Conservation (phyloP, 352 stramenopile species). For the Pythium grandisporangium region DNA sequence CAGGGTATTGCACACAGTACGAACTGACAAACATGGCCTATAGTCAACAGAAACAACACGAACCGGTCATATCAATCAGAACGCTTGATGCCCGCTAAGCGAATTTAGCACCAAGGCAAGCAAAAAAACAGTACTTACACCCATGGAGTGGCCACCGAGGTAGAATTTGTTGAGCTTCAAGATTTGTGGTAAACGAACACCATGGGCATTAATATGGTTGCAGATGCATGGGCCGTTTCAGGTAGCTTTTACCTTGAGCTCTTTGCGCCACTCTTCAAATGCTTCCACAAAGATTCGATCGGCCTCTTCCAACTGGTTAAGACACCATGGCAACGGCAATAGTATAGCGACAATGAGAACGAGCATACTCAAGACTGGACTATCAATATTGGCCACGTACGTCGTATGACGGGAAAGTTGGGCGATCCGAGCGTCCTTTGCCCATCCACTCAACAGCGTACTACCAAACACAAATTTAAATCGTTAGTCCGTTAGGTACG, state of each 20-base stretch:
- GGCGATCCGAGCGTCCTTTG: conserved; percentile 48
- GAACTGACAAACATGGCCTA: conserved; percentile 54
- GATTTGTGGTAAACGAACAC: too few species aligned
- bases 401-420: conserved; percentile 42
- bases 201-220: too few species aligned
- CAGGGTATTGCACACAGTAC: conserved; percentile 35
- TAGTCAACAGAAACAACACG: background rate
- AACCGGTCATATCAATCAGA: background rate
- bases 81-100: too few species aligned
- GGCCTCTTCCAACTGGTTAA: conserved; percentile 33
- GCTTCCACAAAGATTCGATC: conserved; percentile 49
- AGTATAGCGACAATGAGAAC: too few species aligned
- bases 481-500: too few species aligned
- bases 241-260: conserved; percentile 31
- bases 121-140: conserved; percentile 22
- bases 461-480: too few species aligned
- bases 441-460: conserved; percentile 69
- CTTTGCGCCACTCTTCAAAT: conserved; percentile 54
- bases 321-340: too few species aligned
- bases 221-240: too few species aligned
- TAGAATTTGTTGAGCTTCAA: conserved; percentile 59
- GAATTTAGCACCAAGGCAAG: too few species aligned
- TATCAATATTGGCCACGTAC: conserved; percentile 11
- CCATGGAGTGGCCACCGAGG: conserved; percentile 53
- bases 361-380: background rate